phyloP scores from a whole-genome alignment of 2,329 filamentous ascomycete species.

The Epicoccum nigrum region DNA sequence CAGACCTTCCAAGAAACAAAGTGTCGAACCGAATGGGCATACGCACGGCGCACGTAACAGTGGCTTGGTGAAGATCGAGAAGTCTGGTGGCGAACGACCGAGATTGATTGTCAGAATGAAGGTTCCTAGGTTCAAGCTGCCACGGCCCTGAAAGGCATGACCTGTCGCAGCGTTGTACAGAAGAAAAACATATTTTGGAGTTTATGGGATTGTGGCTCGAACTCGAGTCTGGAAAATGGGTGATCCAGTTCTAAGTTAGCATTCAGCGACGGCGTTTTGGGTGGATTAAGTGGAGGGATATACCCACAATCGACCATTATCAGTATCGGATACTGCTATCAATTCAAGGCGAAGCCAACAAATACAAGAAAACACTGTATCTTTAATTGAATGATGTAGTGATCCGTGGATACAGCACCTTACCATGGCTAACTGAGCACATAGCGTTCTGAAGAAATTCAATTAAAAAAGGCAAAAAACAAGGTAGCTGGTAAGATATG shows the following conservation, averaged over 20 bases:
- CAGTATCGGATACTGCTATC: not conserved
- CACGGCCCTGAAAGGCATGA: not conserved
- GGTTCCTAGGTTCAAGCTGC: slow-evolving; percentile 21
- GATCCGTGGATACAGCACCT: no score
- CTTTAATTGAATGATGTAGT: no score
- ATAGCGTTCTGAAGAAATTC: no score
- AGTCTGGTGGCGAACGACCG: slow-evolving; percentile 19
- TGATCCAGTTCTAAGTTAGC: slow-evolving; percentile 5
- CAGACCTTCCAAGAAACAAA: slow-evolving; percentile 37
- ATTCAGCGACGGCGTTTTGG: slow-evolving; percentile 36
- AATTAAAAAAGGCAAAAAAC: no score
- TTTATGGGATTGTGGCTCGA: slow-evolving; percentile 3
- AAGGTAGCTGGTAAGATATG: no score
- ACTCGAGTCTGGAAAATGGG: slow-evolving; percentile 8
- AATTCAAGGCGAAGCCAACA: not conserved
- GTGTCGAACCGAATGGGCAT: slow-evolving; percentile 27
- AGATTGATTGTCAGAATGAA: slow-evolving; percentile 31
- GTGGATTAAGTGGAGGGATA: slow-evolving; percentile 6
- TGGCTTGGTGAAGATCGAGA: slow-evolving; percentile 28
- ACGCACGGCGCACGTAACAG: slow-evolving; percentile 22
- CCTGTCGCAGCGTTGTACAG: not conserved
- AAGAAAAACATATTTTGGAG: slow-evolving; percentile 8
- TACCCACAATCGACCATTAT: slow-evolving; percentile 9
- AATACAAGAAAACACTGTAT: no score
- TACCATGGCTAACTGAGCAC: no score